Evolutionary conservation across 2,329 filamentous ascomycete genomes (phyloP), one percentile per base, ranked within the genome.

Genomic region (Zalaria obscura): DNA sequence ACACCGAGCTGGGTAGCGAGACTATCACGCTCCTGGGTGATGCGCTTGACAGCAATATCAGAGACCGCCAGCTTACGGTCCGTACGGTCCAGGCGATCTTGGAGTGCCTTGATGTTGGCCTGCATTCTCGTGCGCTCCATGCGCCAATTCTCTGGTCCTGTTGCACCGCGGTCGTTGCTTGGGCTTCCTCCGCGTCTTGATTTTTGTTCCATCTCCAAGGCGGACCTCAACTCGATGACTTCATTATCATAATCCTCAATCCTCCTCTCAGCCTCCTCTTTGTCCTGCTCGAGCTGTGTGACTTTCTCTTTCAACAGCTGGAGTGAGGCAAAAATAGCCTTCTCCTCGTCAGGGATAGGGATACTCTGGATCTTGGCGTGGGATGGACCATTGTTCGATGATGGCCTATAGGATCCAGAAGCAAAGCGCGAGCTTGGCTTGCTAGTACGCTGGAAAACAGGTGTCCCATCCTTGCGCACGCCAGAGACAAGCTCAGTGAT

Each of bases 1-100:
- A 76, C 68, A 27, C 73, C 72, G 4, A 79, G 66, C 50, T 79
- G 78, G 40, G 69, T 69, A 38, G 80, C 66, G 32, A 80, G 72
- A 37, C 76, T 74, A 49, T 83, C 78, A 27, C 77, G 72, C 57
- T 84, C 80, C 27, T 73, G 68, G 3, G 69, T 67, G 35, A 82
- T 60, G 3, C 76, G 72, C 46, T 79, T 73, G 44, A 73, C 76
- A 46, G 77, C 72, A 40, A 78, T 76, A 39, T 81, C 75, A 31
- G 71, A 67, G n/a, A 75, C 67, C 45, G 70, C 75, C 25, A 73
- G 64, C 52, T 79, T 79, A 36, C 73, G 73, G 41, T 77, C 75
- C 32, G 73, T 68, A 47, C 78, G 69, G 45, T 80, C 75, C 1
- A 83, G 62, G 10, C 73, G 75, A 5, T 69, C 64, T 50, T 80